Base-by-base conservation (phyloP, 2,329 filamentous ascomycete genomes). In the Penicillium hesseltinei region DNA sequence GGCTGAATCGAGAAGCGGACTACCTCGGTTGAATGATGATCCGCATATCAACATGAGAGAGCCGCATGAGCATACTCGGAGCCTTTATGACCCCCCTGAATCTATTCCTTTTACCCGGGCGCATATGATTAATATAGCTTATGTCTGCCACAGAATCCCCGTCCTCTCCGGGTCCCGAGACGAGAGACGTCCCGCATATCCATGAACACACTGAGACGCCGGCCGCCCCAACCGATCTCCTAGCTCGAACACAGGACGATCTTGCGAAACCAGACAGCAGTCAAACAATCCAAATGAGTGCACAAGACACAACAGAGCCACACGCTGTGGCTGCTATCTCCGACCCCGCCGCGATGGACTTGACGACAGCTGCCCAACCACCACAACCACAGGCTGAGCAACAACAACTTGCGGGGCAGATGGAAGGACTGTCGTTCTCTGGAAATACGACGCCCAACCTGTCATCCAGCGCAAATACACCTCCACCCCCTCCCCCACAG, bases 401-500 rank as follows among this genome's bases (percentile, higher is more conserved):
- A 35, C 61, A 68, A 42, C 60, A 59, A 55, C 67, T 71, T 54
- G 59, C 70, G 40, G 64, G 62, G 56, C 66, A 68, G 44, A 63
- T 75, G 55, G 66, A 71, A 55, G 61, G 58, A 36, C 59, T 75
- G 50, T 74, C 72, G 21, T 51, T 75, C 58, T 70, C 68, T 25
- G 56, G 25, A 7, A 63, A 57, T 29, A 61, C 65, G 21, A 62
- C 57, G 23, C 50, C 66, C 19, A 64, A 68, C 19, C 56, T 57
- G 15, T 51, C 60, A 11, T 54, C 61, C 21, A 59, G 51, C 31
- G 49, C 56, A 29, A 67, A 67, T 21, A 57, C 65, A 31, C 55
- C 62, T 38, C 63, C 58, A 10, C 80, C 81, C 46, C 75, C 79
- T 4, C 80, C 75, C 4, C 78, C 81, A 3, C 75, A 78, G 2